These are phyloP conservation scores for Taiwanofungus camphoratus DNA, from an alignment of 1,284 basidiomycete genomes.

Conservation along the genomic window DNA sequence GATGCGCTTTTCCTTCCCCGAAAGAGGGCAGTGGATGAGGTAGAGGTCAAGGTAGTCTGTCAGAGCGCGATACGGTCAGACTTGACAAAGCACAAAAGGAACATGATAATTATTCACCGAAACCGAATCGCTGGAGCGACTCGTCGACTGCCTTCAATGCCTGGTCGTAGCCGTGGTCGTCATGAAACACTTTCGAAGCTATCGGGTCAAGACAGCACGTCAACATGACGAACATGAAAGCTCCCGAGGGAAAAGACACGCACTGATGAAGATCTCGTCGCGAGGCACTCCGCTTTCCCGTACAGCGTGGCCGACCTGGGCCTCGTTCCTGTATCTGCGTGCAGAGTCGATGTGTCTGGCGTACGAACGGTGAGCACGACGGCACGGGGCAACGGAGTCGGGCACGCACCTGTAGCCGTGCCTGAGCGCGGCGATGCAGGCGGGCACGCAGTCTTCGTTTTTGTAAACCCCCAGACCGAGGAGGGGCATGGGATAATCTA, in stretches of 20 bases:
- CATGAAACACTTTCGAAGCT: constrained; percentile 20
- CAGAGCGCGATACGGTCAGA: too few relatives aligned
- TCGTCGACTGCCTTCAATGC: constrained; percentile 29
- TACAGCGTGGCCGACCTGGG: constrained; percentile 53
- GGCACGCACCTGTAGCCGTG: constrained; percentile 66
- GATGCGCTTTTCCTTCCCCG: constrained; percentile 34
- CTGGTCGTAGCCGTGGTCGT: constrained; percentile 21
- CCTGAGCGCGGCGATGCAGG: constrained; percentile 64
- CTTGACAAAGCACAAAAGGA: too few relatives aligned
- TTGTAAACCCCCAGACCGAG: constrained; percentile 82
- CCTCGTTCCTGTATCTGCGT: constrained; percentile 72
- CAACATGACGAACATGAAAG: constrained; percentile 1
- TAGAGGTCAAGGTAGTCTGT: constrained; percentile 48
- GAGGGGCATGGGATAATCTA: constrained; percentile 61
- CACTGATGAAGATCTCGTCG: constrained; percentile 66
- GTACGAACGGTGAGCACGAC: background rate
- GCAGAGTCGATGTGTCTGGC: constrained; percentile 66
- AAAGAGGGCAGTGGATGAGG: constrained; percentile 47
- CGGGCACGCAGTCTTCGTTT: constrained; percentile 52
- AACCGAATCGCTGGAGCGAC: constrained; percentile 35
- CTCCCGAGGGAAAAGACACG: constrained; percentile 19
- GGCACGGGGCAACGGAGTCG: background rate
- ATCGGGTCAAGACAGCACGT: constrained; percentile 8
- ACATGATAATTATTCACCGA: constrained; percentile 25
- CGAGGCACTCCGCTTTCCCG: constrained; percentile 46